Conservation (phyloP, 371 early-diverging fungal genomes). For the Mucor mucedo region DNA sequence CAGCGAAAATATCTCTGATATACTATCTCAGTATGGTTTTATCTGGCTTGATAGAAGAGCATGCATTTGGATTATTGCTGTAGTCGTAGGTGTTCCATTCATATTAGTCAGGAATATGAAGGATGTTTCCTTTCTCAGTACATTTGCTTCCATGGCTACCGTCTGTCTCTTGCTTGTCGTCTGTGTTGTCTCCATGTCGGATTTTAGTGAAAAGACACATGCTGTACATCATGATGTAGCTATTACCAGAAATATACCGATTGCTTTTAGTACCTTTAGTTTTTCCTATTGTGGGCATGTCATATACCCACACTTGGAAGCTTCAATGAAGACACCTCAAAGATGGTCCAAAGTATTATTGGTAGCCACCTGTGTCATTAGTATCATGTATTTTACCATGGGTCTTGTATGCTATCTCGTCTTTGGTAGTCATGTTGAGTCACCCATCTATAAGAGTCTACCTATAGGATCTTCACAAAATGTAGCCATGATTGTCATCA, state of each 20-base stretch:
- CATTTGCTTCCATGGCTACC: slow-evolving; percentile 63
- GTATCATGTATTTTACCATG: slow-evolving; percentile 75
- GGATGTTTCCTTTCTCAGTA: slow-evolving; percentile 61
- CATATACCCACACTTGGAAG: slow-evolving; percentile 82
- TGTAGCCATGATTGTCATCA: slow-evolving; percentile 74
- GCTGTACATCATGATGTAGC: slow-evolving; percentile 44
- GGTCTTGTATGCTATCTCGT: slow-evolving; percentile 77
- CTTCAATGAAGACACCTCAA: slow-evolving; percentile 77
- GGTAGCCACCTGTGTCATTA: slow-evolving; percentile 69
- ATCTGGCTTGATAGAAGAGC: slow-evolving; percentile 33
- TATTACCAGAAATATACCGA: slow-evolving; percentile 56
- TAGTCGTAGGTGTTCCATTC: slow-evolving; percentile 55
- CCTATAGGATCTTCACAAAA: slow-evolving; percentile 67
- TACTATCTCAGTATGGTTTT: slow-evolving; percentile 36
- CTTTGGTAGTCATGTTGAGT: slow-evolving; percentile 72
- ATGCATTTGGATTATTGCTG: slow-evolving; percentile 71
- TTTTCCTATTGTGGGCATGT: slow-evolving; percentile 83
- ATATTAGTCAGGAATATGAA: slow-evolving; percentile 60
- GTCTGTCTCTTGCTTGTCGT: slow-evolving; percentile 49
- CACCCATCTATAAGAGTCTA: slow-evolving; percentile 79
- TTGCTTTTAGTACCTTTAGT: slow-evolving; percentile 68
- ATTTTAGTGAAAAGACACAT: slow-evolving; percentile 26
- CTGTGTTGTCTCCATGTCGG: slow-evolving; percentile 53
- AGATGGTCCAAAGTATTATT: slow-evolving; percentile 74
- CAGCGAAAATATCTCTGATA: slow-evolving; percentile 64